phyloP scores from a whole-genome alignment of 352 stramenopile species.

The Thalassiosira exigua region DNA sequence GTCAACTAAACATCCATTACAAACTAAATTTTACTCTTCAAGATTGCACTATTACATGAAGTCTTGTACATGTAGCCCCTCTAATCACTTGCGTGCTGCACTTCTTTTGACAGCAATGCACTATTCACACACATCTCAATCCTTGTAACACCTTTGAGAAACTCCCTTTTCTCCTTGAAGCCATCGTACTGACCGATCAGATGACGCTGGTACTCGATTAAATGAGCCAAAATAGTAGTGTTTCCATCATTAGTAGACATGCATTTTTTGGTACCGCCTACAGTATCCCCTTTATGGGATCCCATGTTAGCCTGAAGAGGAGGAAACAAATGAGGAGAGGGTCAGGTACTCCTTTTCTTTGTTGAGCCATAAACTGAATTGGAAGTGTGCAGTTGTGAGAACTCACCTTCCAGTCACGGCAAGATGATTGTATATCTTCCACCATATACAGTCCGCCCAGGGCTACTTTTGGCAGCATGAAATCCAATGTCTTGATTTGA shows the following conservation, averaged over 20 bases:
- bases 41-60: too few relatives aligned
- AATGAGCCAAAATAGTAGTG: background rate
- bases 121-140: background rate
- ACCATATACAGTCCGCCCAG: background rate
- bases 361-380: too few relatives aligned
- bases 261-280: background rate
- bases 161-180: too few relatives aligned
- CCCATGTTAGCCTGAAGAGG: slow-evolving; percentile 10
- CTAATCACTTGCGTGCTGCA: too few relatives aligned
- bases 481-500: slow-evolving; percentile 5
- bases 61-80: too few relatives aligned
- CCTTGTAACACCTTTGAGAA: slow-evolving; percentile 1
- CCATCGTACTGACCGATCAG: background rate
- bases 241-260: background rate
- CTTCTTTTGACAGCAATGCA: slow-evolving; percentile 4
- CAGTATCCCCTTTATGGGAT: background rate
- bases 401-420: background rate
- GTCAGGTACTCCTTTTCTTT: too few relatives aligned
- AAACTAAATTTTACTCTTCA: too few relatives aligned
- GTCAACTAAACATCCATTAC: too few relatives aligned
- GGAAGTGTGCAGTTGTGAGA: too few relatives aligned
- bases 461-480: background rate
- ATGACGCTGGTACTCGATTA: background rate
- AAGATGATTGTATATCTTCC: slow-evolving; percentile 6
- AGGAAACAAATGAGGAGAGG: too few relatives aligned